A percentile compares a stretch with the other conserved stretches of the same genome.
These are phyloP conservation scores for Aureobasidium subglaciale DNA, from an alignment of 2,329 filamentous ascomycete species.

Conservation along the genomic window DNA sequence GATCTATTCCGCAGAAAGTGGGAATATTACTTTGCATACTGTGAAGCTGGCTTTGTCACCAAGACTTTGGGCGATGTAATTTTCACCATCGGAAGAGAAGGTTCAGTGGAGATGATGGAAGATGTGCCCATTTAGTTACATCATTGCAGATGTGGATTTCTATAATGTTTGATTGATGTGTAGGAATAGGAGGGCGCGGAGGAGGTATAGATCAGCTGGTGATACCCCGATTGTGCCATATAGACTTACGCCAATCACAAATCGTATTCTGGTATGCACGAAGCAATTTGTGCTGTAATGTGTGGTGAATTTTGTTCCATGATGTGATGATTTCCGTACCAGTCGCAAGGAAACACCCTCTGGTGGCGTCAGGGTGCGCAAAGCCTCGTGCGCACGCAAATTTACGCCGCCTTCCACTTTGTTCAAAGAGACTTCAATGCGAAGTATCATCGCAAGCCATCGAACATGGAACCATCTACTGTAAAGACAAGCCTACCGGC, in stretches of 20 bases:
- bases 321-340: no score
- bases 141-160: not conserved
- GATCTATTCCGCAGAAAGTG: constrained; percentile 65
- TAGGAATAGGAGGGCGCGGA: not conserved
- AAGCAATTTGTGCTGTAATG: not conserved
- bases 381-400: not conserved
- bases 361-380: constrained; percentile 6
- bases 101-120: constrained; percentile 61
- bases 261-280: not conserved
- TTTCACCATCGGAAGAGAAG: constrained; percentile 61
- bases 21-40: constrained; percentile 74
- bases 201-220: not conserved
- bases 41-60: constrained; percentile 64
- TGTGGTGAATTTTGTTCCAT: no score
- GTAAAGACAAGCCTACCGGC: not conserved
- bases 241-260: not conserved
- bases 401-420: not conserved
- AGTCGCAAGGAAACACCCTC: not conserved
- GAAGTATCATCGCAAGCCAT: not conserved
- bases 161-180: not conserved
- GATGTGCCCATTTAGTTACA: constrained; percentile 45
- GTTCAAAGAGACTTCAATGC: not conserved
- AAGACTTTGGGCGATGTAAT: constrained; percentile 68
- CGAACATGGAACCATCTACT: not conserved
- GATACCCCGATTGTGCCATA: constrained; percentile 5